These are phyloP conservation scores for Saccharomyces hybrid DNA, from an alignment of 1,139 yeast species.

Conservation along the genomic window DNA sequence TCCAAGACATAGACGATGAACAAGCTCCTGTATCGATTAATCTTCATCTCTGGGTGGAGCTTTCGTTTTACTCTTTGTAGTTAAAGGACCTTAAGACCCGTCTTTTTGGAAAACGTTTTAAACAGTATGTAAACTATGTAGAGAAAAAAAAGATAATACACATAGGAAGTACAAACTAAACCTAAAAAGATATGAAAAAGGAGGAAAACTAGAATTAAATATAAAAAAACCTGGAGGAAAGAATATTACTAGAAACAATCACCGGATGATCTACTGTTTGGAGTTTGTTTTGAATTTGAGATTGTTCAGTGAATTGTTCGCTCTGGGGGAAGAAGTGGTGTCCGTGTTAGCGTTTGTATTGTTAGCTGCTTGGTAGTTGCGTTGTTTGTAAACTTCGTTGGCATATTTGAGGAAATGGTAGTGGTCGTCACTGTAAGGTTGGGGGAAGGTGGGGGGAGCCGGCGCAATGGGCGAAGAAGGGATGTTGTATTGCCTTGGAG, in stretches of 20 bases:
- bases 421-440: not conserved
- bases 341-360: not conserved
- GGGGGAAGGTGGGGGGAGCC: not conserved
- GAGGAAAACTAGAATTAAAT: constrained; percentile 6
- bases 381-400: not conserved
- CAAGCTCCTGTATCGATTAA: not conserved
- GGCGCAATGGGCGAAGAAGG: not conserved
- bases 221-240: constrained; percentile 15
- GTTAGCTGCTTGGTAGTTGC: not conserved
- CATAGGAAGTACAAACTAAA: not conserved
- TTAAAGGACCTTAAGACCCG: not conserved
- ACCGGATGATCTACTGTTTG: constrained; percentile 3
- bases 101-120: not conserved
- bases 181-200: not conserved
- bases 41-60: not conserved
- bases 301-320: constrained; percentile 2
- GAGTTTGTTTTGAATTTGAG: constrained; percentile 8
- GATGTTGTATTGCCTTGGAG: not conserved
- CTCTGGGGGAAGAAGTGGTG: not conserved
- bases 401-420: not conserved
- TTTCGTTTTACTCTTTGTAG: not conserved
- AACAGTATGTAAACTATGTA: not conserved
- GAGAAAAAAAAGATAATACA: not conserved
- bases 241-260: constrained; percentile 4
- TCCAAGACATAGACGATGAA: not conserved